Evolutionary conservation across 768 basidiomycete genomes (phyloP), one percentile per base, ranked within the genome.

Genomic region (Daedalea quercina): DNA sequence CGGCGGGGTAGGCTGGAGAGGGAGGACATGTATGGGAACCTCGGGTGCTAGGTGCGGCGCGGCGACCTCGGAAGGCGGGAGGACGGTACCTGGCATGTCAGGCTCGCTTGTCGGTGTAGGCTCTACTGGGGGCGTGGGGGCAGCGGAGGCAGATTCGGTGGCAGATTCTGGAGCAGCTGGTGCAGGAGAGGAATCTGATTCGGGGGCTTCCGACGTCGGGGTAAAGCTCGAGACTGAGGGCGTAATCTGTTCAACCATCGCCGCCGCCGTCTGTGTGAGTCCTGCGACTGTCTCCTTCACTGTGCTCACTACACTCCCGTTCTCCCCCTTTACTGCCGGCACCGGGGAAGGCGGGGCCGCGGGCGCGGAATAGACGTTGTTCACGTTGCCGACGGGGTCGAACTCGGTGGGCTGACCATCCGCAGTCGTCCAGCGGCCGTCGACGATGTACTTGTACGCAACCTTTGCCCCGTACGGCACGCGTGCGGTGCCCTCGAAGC

Each of bases 361-460:
- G 9, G 86, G 86, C 1, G 80, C 69, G 31, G 63, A 70, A 57
- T 78, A 76, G 49, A 87, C 69, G 64, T 90, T 88, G 67, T 92
- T 92, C 19, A 82, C 63, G 66, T 84, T 85, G 15, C 87, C 88
- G 20, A 70, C 68, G 9, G 66, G 64, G 60, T 90, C 87, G 1
- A 68, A 63, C 66, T 87, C 85, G 49, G 79, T 80, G 6, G 83
- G 81, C 52, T 74, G 73, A 54, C 75, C 73, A 33, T 76, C 73
- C 44, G 74, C 73, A 44, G 75, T 73, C 45, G 70, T 60, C 88
- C 87, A 91, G 54, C 67, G 60, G 33, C 82, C 84, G 63, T 92
- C 90, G 50, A 91, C 87, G 64, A 90, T 72, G 64, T 81, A 92
- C 68, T 92, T 92, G 79, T 86, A 92, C 7, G 71, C 61, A 52